These are phyloP conservation scores for Leccinum pseudoinsigne DNA, from an alignment of 1,284 basidiomycete genomes.

Conservation along the genomic window DNA sequence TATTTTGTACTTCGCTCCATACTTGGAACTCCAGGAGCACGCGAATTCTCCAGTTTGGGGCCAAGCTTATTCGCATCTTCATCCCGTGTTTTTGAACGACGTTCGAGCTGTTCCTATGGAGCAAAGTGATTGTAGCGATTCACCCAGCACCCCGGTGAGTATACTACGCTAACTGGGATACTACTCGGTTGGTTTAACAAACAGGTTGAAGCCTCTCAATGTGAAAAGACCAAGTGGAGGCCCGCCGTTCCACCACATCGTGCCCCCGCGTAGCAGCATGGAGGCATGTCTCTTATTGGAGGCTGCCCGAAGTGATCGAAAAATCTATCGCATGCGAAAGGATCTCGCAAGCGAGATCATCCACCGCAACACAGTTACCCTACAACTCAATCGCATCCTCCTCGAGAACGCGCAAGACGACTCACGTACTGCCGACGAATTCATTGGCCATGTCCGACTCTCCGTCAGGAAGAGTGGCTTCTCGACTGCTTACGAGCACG, in stretches of 20 bases:
- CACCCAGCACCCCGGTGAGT: neutral
- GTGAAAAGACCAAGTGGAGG: neutral
- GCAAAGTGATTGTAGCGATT: neutral
- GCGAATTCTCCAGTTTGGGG: too few species aligned
- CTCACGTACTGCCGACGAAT: neutral
- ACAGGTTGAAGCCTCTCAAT: neutral
- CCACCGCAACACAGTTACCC: neutral
- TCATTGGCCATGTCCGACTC: neutral
- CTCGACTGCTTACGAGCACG: neutral
- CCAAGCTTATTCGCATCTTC: too few species aligned
- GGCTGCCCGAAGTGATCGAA: neutral
- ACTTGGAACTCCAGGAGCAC: too few species aligned
- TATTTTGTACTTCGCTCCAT: too few species aligned
- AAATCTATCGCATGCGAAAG: neutral
- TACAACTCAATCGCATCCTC: neutral
- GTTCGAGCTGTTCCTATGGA: too few species aligned
- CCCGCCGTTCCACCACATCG: neutral
- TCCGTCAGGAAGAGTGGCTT: neutral
- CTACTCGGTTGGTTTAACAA: neutral
- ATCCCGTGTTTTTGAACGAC: too few species aligned
- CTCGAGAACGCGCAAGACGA: neutral
- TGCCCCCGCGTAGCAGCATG: neutral
- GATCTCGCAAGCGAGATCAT: neutral
- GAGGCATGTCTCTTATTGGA: neutral
- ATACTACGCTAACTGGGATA: neutral